Evolutionary conservation across 495 filamentous ascomycete genomes (phyloP), one percentile per base, ranked within the genome.

Genomic region (Aspergillus campestris): DNA sequence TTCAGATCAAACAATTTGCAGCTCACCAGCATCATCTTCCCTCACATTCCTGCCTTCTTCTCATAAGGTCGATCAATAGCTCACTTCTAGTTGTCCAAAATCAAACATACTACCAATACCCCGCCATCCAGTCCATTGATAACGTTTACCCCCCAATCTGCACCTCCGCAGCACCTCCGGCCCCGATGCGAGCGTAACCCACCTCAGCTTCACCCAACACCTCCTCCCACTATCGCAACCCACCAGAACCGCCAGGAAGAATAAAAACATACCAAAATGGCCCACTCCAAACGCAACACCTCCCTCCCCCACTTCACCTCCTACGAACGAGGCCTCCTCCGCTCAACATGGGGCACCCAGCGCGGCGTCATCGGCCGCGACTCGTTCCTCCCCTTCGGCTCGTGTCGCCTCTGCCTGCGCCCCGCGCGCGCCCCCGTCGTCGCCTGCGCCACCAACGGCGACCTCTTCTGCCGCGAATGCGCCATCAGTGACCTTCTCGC

Each of bases 381-480:
- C 58, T 91, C 86, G 47, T 97, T 94, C 72, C 82, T 97, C 14
- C 81, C 89, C 8, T 95, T 98, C 67, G 89, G 81, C 31, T 88
- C 86, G 6, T 98, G 92, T 69, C 80, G 81, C 42, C 77, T 98
- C 12, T 98, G 92, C 51, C 80, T 97, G 1, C 82, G 89, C 55
- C 81, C 87, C 5, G 84, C 90, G 14, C 81, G 83, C 12, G 74
- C 86, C 28, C 92, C 92, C 0, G 89, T 96, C 10, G 89, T 98
- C 14, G 73, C 77, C 29, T 85, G 81, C 57, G 63, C 80, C 29
- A 75, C 76, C 0, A 79, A 85, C 48, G 92, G 91, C 40, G 89
- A 97, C 60, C 75, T 98, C n/a, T 97, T 97, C 68, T 98, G 92
- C 58, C 79, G 89, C 47, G 92, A 98, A 64, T 98, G 92, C 66